Base-by-base conservation (phyloP, 2,329 filamentous ascomycete genomes). In the Pseudogymnoascus sp. region DNA sequence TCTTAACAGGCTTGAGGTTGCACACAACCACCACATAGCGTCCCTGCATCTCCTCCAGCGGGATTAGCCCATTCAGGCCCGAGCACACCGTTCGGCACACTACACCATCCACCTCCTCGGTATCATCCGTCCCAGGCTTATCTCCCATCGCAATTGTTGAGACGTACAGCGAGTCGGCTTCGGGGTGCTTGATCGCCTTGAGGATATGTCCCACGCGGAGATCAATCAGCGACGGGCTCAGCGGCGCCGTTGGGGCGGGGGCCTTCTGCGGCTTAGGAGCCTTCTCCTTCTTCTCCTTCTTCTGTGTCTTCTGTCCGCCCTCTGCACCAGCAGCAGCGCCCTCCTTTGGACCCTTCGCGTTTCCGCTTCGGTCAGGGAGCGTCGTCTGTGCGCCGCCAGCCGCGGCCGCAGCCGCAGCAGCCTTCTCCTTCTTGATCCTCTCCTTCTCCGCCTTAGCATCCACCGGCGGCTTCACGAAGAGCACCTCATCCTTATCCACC, bases 1-100 rank as follows among this genome's bases (percentile, higher is more conserved):
- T 99, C 77, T 96, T 99, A 76, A 97, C 95, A 60, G 95, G 95
- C 83, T 99, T 99, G 70, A 99, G 85, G 78, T 99, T 99, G 82
- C 91, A 96, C 21, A 99, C 93, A 1, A 95, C 90, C 33, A 99
- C 85, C 65, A 99, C 91, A 79, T 96, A 96, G 75, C 95, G 91
- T 73, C 88, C 87, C 77, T 99, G 95, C 95, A 99, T 97, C 76
- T 96, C 91, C 76, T 91, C 91, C 56, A 99, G 83, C 0, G 95
- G 95, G 1, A 99, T 80, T 31, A 97, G 85, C 7, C 95, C 95
- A 76, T 96, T 97, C 68, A 99, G 84, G 29, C 95, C 95, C 1
- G 95, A 97, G 84, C 95, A 99, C 59, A 99, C 93, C 15, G 93
- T 99, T 56, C 95, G 90, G 71, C 93, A 91, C 46, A 93, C 82